phyloP scores from a whole-genome alignment of 306 rosid genomes.

The Prunus dulcis region DNA sequence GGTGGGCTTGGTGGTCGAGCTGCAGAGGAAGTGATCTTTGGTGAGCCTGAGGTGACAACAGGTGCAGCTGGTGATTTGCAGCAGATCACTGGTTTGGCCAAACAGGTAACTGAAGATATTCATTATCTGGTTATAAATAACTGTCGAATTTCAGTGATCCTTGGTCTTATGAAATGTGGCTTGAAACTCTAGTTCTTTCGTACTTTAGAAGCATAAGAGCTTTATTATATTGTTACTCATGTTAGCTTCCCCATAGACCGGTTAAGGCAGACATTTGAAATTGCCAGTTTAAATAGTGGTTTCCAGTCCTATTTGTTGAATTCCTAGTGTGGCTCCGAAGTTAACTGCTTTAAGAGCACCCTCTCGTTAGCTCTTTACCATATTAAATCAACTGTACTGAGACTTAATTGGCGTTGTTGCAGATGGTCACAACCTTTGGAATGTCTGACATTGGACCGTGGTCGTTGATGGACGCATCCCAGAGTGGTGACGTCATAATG shows the following conservation, averaged over 20 bases:
- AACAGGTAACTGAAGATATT: conserved; percentile 55
- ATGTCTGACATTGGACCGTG: conserved; percentile 99
- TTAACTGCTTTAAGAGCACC: background rate
- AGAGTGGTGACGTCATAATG: conserved; percentile 86
- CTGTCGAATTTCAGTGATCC: background rate
- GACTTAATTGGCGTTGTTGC: conserved; percentile 33
- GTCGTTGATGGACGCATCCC: conserved; percentile 88
- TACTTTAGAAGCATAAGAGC: background rate
- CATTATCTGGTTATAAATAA: background rate
- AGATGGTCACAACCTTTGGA: conserved; percentile 95
- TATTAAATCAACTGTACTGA: background rate
- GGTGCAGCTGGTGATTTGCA: conserved; percentile 98
- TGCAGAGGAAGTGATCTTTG: conserved; percentile 93
- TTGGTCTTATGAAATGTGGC: background rate
- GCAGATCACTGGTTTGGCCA: conserved; percentile 92
- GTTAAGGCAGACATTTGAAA: background rate
- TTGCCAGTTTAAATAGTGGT: too few relatives aligned
- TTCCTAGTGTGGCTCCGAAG: too few relatives aligned
- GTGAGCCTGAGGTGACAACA: conserved; percentile 97
- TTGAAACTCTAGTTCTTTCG: background rate
- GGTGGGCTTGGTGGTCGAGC: conserved; percentile 99
- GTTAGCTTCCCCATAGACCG: background rate
- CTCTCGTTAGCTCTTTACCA: background rate
- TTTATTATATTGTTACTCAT: background rate
- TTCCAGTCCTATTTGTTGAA: too few relatives aligned